phyloP scores from a whole-genome alignment of 1,284 basidiomycete species.

The Leccinum solheimii region DNA sequence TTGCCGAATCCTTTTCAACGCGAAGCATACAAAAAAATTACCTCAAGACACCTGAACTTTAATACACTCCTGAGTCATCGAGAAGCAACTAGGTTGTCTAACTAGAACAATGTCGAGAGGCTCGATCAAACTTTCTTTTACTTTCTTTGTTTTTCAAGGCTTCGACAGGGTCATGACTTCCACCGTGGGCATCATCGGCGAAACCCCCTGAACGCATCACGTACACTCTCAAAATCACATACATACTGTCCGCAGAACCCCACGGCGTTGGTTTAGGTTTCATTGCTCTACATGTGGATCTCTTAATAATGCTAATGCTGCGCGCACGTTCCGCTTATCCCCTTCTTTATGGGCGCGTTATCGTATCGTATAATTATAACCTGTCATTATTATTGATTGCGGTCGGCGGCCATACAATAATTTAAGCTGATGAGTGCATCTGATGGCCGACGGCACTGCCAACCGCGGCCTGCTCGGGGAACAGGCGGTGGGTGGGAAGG shows the following conservation, averaged over 20 bases:
- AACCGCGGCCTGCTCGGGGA: constrained; percentile 7
- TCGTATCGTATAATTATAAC: constrained; percentile 1
- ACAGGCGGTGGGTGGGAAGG: constrained; percentile 14
- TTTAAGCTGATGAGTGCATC: not conserved
- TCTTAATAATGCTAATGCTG: constrained; percentile 48
- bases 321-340: constrained; percentile 47
- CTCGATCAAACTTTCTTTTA: constrained; percentile 60
- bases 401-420: constrained; percentile 29
- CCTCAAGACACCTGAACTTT: constrained; percentile 59
- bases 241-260: constrained; percentile 57
- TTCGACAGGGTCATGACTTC: constrained; percentile 50
- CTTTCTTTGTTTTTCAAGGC: not conserved
- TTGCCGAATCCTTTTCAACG: constrained; percentile 63
- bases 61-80: constrained; percentile 68
- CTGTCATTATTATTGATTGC: constrained; percentile 37
- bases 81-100: constrained; percentile 46
- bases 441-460: constrained; percentile 5
- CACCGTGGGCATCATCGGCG: constrained; percentile 51
- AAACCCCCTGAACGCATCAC: constrained; percentile 53
- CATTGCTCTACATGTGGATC: constrained; percentile 61
- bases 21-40: constrained; percentile 58
- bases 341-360: constrained; percentile 7
- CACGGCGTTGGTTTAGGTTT: constrained; percentile 53
- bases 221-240: constrained; percentile 55
- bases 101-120: constrained; percentile 50